Conservation (phyloP, 371 early-diverging fungal genomes). For the Amoeboaphelidium occidentale region DNA sequence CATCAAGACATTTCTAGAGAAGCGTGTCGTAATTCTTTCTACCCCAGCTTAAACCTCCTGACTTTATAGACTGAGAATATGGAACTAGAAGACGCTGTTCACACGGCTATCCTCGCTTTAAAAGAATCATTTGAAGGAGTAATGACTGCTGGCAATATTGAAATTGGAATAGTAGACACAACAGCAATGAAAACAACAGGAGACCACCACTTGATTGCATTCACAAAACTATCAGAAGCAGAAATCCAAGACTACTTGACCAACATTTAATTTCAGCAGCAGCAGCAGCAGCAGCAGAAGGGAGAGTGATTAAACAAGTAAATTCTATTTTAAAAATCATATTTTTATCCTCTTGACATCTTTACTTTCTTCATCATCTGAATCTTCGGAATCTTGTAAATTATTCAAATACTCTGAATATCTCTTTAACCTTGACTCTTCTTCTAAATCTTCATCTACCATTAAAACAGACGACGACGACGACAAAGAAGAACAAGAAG, state of each 20-base stretch:
- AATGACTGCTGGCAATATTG: constrained; percentile 74
- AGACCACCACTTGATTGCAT: no score
- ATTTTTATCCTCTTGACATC: constrained; percentile 3
- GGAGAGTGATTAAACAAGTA: constrained; percentile 17
- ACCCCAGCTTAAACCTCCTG: background rate
- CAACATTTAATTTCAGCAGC: no score
- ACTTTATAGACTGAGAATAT: constrained; percentile 52
- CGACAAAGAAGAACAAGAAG: no score
- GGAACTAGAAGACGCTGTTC: constrained; percentile 93
- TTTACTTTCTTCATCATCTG: no score
- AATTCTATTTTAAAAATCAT: background rate
- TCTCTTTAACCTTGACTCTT: no score
- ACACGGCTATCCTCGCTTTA: constrained; percentile 87
- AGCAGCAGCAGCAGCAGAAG: constrained; percentile 28
- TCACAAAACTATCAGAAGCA: constrained; percentile 33
- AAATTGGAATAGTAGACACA: constrained; percentile 81
- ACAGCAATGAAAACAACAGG: no score
- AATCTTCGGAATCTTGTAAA: no score
- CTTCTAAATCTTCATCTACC: no score
- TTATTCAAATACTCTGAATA: no score
- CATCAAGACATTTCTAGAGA: constrained; percentile 94
- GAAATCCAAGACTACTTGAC: constrained; percentile 16
- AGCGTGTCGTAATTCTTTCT: constrained; percentile 28
- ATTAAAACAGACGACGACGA: no score
- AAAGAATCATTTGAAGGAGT: constrained; percentile 94